phyloP scores from a whole-genome alignment of 2,329 filamentous ascomycete species.

The Nakataea oryzae region DNA sequence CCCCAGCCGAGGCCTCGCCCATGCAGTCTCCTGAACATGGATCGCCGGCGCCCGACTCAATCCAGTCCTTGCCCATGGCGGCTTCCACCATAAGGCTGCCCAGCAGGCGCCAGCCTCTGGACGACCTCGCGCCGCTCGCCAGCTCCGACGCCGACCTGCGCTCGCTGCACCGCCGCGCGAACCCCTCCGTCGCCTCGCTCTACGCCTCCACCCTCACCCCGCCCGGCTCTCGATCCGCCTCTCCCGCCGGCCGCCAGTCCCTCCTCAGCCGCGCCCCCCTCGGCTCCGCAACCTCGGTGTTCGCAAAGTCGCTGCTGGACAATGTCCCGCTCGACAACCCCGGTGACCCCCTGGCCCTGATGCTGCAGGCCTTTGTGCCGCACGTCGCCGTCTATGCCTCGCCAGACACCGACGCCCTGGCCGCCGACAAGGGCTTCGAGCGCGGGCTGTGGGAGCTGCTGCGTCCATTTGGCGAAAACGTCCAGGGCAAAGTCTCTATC shows the following conservation, averaged over 20 bases:
- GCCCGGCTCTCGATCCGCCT: constrained; percentile 56
- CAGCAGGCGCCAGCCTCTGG: constrained; percentile 49
- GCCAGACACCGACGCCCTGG: constrained; percentile 69
- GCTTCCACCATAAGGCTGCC: constrained; percentile 47
- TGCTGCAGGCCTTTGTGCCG: constrained; percentile 79
- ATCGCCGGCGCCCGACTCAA: constrained; percentile 52
- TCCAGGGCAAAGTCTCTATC: constrained; percentile 81
- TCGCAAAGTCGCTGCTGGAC: constrained; percentile 32
- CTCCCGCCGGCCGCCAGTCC: constrained; percentile 50
- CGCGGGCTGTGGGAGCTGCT: constrained; percentile 76
- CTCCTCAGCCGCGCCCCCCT: constrained; percentile 43
- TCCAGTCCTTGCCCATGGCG: constrained; percentile 59
- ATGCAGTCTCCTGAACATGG: constrained; percentile 62
- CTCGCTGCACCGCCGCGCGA: constrained; percentile 39
- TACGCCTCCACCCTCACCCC: constrained; percentile 59
- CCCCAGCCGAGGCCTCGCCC: constrained; percentile 22
- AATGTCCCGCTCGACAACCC: constrained; percentile 31
- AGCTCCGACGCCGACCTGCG: constrained; percentile 39
- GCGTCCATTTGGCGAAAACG: constrained; percentile 79
- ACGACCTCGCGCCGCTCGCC: constrained; percentile 28
- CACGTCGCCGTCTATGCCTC: constrained; percentile 84
- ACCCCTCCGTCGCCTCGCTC: constrained; percentile 49
- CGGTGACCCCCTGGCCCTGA: constrained; percentile 50
- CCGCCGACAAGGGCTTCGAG: constrained; percentile 73
- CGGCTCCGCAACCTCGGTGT: constrained; percentile 37